Evolutionary conservation across 2,329 filamentous ascomycete genomes (phyloP).

Genomic region (Verticillium nonalfalfae): DNA sequence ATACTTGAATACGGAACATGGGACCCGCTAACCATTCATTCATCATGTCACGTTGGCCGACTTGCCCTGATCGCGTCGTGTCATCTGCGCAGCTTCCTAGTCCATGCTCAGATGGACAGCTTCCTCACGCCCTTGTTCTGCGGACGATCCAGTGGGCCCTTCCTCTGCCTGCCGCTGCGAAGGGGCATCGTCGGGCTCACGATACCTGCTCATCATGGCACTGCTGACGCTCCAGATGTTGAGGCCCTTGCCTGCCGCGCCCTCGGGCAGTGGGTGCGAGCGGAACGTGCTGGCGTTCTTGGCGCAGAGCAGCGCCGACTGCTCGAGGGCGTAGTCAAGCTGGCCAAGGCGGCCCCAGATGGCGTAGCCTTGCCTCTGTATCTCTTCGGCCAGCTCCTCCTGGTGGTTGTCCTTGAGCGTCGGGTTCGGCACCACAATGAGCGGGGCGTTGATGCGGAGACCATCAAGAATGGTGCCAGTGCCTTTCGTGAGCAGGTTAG

Average conservation of each 20-base stretch:
- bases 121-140: conserved; percentile 26
- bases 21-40: not conserved
- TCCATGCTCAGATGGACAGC: conserved; percentile 29
- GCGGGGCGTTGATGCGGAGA: conserved; percentile 62
- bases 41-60: not conserved
- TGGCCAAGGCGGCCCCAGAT: conserved; percentile 28
- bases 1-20: not conserved
- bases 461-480: conserved; percentile 86
- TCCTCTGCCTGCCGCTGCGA: not conserved
- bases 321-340: conserved; percentile 9
- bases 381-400: conserved; percentile 71
- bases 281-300: conserved; percentile 8
- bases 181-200: not conserved
- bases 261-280: conserved; percentile 4
- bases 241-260: not conserved
- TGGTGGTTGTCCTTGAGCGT: conserved; percentile 86
- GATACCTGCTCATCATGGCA: conserved; percentile 8
- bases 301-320: conserved; percentile 7
- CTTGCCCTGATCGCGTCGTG: not conserved
- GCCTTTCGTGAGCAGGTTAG: conserved; percentile 41
- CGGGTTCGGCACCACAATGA: conserved; percentile 88
- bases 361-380: conserved; percentile 70
- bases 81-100: conserved; percentile 17
- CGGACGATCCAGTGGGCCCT: not conserved
- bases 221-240: conserved; percentile 10